phyloP scores from a whole-genome alignment of 192 early-diverging fungal species.

The Radiomyces spectabilis region DNA sequence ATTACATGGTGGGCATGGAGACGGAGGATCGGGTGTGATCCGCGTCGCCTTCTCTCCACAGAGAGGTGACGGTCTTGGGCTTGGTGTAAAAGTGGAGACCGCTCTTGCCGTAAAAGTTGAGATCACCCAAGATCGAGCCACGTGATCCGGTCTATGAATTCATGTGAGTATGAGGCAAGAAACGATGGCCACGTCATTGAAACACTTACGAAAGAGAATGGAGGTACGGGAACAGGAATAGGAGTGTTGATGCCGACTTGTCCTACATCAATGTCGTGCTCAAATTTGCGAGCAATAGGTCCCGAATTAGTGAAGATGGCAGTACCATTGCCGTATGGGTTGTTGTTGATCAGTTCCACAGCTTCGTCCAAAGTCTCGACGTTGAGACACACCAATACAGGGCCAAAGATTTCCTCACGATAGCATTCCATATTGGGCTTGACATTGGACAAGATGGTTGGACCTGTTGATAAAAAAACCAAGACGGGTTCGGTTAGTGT shows the following conservation, averaged over 20 bases:
- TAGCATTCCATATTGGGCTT: constrained; percentile 81
- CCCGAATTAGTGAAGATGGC: constrained; percentile 91
- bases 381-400: constrained; percentile 78
- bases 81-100: constrained; percentile 85
- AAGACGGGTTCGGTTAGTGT: not conserved
- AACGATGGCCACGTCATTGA: not conserved
- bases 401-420: constrained; percentile 93
- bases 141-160: constrained; percentile 62
- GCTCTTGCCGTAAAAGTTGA: constrained; percentile 86
- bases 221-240: constrained; percentile 94
- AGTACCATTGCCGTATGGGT: constrained; percentile 83
- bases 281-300: constrained; percentile 78
- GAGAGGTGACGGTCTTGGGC: constrained; percentile 89
- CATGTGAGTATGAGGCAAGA: not conserved
- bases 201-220: constrained; percentile 57
- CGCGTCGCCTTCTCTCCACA: constrained; percentile 89
- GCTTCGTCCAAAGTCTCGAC: constrained; percentile 87
- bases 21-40: constrained; percentile 55
- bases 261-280: constrained; percentile 83
- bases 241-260: constrained; percentile 89
- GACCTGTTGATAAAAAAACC: constrained; percentile 32
- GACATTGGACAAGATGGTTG: constrained; percentile 81
- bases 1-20: constrained; percentile 83
- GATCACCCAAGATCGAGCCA: constrained; percentile 86
- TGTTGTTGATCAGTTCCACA: constrained; percentile 82